A percentile compares a stretch with the other conserved stretches of the same genome.
Conservation (phyloP, 495 filamentous ascomycete species). For the Penicillium egyptiacum region DNA sequence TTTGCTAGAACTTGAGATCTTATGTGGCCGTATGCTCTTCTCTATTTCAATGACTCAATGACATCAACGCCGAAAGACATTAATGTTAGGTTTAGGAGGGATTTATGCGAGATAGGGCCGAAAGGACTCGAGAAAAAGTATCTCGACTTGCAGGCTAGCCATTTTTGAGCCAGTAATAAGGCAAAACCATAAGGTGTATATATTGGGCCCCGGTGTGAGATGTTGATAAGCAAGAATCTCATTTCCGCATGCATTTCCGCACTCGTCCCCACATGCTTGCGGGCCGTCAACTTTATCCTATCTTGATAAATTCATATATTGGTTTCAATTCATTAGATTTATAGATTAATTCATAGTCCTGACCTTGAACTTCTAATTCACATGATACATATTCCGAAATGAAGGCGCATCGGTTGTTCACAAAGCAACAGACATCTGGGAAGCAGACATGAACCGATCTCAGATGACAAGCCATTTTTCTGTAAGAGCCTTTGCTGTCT, state of each 20-base stretch:
- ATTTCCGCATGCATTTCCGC: constrained; percentile 2
- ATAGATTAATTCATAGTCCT: not conserved
- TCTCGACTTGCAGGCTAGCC: not conserved
- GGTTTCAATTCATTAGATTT: too few species aligned
- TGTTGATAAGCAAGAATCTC: not conserved
- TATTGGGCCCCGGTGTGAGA: not conserved
- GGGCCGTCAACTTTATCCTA: not conserved
- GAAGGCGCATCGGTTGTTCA: not conserved
- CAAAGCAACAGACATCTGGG: not conserved
- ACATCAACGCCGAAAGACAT: not conserved
- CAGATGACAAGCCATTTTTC: constrained; percentile 59
- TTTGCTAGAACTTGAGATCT: not conserved
- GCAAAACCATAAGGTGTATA: not conserved
- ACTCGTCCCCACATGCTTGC: constrained; percentile 7
- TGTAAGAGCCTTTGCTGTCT: constrained; percentile 55
- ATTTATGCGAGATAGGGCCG: not conserved
- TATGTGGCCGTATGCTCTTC: not conserved
- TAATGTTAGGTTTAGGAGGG: not conserved
- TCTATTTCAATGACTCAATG: not conserved
- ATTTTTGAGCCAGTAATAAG: not conserved
- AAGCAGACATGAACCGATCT: constrained; percentile 7
- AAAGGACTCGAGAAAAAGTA: not conserved
- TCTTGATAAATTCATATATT: not conserved
- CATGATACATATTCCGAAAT: constrained; percentile 4
- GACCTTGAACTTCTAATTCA: not conserved